Base-by-base conservation (phyloP, 176 grass and related monocot genomes). In the Lolium multiflorum region DNA sequence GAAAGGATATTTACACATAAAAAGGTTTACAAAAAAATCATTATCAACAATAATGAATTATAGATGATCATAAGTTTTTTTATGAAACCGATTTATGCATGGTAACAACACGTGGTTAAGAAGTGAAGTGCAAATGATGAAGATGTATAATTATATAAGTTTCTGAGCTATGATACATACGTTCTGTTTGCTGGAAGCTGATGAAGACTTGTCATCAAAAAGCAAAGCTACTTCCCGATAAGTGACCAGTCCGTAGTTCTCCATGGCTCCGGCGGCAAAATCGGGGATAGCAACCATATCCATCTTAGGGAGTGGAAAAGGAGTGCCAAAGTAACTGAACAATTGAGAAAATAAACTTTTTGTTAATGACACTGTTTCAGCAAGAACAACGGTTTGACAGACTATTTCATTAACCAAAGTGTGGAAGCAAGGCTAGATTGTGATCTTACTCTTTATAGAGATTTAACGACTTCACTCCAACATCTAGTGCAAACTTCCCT, bases 261-360 rank as follows among this genome's bases (percentile, higher is more conserved):
- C 96, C 93, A 98, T 98, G 49, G 96, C 96, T 71, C 96, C 90
- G 58, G 86, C 48, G 75, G 93, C 88, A 90, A 98, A 96, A 92
- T 98, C 92, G 77, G 93, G 93, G 65, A 98, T 94, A 46, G 88
- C 93, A 66, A 94, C 84, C 96, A 96, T 98, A 89, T 98, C 96
- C 91, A 98, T 81, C 74, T 98, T 98, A 43, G 91, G 93, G 77
- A 98, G 96, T 18, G 96, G 90, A 89, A 92, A 98, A 71, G 90
- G 90, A 47, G 91, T 89, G n/a, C 69, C 86, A 89, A 98, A 96
- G 86, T 98, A 98, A 80, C 96, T 98, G 87, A 48, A 87, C 44
- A 43, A 56, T 20, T 41, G 55, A 49, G 13, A 41, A 50, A 76
- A 83, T 62, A 41, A 51, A 15, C 14, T 22, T 67, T 77, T 52